Evolutionary conservation across 129 eudicot species (phyloP).

Genomic region (Arctium minus): DNA sequence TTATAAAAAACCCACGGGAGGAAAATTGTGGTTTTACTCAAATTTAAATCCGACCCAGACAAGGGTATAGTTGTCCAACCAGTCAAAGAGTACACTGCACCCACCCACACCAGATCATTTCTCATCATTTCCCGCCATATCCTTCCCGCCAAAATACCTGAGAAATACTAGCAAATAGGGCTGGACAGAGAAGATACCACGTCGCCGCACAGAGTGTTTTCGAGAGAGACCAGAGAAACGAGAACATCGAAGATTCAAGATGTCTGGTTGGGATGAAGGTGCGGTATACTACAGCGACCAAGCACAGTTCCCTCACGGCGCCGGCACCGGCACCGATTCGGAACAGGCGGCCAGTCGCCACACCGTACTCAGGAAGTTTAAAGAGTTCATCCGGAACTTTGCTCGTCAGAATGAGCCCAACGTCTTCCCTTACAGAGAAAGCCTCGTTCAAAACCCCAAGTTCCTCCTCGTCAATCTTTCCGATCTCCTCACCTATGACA

Average conservation of each 20-base stretch:
- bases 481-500: constrained; percentile 84
- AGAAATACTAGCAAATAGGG: constrained; percentile 10
- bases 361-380: constrained; percentile 68
- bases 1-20: too few relatives aligned
- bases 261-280: constrained; percentile 98
- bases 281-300: constrained; percentile 95
- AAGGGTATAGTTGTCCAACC: background rate
- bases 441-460: constrained; percentile 69
- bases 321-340: constrained; percentile 35
- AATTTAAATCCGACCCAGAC: background rate
- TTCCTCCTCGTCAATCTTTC: constrained; percentile 65
- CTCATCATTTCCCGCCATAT: constrained; percentile 54
- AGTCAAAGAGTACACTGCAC: background rate
- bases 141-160: constrained; percentile 59
- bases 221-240: constrained; percentile 17
- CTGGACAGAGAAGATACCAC: constrained; percentile 5
- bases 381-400: constrained; percentile 82
- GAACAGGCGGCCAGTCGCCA: constrained; percentile 77
- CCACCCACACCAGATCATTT: constrained; percentile 4
- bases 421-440: constrained; percentile 85
- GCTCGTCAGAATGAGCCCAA: constrained; percentile 66
- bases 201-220: constrained; percentile 11
- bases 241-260: constrained; percentile 9
- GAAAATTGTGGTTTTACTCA: background rate
- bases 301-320: constrained; percentile 85